A percentile compares a stretch with the other conserved stretches of the same genome.
These are phyloP conservation scores for Musa acuminata DNA, from an alignment of 176 grass and related monocot species.

Conservation along the genomic window DNA sequence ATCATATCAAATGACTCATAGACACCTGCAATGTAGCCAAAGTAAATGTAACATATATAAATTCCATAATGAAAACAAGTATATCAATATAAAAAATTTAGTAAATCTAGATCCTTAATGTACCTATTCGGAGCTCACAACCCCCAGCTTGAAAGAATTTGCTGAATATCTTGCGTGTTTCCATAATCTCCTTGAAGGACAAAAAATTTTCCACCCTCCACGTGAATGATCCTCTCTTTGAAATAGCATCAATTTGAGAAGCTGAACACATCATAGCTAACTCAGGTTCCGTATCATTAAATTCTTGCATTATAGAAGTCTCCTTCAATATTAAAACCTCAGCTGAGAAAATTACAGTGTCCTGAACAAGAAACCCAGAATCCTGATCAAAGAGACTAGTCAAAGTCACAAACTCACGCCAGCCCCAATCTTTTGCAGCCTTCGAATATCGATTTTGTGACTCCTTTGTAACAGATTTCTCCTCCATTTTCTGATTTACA, in stretches of 20 bases:
- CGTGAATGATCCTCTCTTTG: conserved; percentile 52
- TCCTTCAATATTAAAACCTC: conserved; percentile 95
- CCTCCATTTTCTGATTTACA: conserved; percentile 82
- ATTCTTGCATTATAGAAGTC: conserved; percentile 59
- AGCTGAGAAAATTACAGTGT: conserved; percentile 77
- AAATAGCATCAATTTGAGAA: conserved; percentile 47
- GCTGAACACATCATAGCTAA: conserved; percentile 30
- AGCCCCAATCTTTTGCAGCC: conserved; percentile 94
- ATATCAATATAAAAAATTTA: conserved; percentile 12
- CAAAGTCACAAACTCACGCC: conserved; percentile 91
- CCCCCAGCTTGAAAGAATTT: conserved; percentile 89
- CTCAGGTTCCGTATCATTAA: conserved; percentile 43
- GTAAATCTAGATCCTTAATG: conserved; percentile 9
- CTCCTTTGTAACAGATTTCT: conserved; percentile 79
- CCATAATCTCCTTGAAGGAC: conserved; percentile 95
- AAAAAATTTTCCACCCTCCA: conserved; percentile 99
- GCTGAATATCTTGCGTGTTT: conserved; percentile 95
- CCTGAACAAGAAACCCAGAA: conserved; percentile 80
- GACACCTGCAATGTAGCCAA: conserved; percentile 42
- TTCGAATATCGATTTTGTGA: conserved; percentile 99
- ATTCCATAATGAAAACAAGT: conserved; percentile 2
- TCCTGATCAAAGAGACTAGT: conserved; percentile 94
- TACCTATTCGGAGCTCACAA: conserved; percentile 99
- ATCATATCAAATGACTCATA: conserved; percentile 94
- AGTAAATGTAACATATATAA: neutral